A percentile compares a stretch with the other conserved stretches of the same genome.
Conservation (phyloP, 164 flowering plant genomes). For the Echeveria elegans region DNA sequence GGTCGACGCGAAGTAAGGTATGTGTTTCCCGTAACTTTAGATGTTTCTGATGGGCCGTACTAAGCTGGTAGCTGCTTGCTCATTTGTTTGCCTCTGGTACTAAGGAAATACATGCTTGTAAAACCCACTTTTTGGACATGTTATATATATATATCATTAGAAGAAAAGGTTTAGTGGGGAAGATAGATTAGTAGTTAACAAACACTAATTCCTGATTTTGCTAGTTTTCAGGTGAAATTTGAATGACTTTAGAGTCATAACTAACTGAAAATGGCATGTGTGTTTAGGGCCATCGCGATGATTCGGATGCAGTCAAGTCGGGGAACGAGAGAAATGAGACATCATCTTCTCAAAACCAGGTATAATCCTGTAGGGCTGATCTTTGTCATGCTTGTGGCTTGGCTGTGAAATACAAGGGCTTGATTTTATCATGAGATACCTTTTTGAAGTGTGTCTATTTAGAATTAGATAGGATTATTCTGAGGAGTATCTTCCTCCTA, state of each 20-base stretch:
- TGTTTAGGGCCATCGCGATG: slow-evolving; percentile 15
- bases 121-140: not conserved
- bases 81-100: no score
- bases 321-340: slow-evolving; percentile 23
- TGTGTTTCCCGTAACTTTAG: no score
- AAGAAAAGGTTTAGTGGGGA: no score
- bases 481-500: not conserved
- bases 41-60: no score
- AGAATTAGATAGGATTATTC: not conserved
- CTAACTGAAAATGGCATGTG: not conserved
- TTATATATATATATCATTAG: no score
- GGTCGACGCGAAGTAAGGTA: slow-evolving; percentile 34
- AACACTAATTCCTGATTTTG: not conserved
- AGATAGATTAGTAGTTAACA: no score
- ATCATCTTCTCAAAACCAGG: slow-evolving; percentile 14
- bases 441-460: not conserved
- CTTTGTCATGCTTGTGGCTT: no score
- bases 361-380: no score
- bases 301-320: slow-evolving; percentile 13
- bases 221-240: not conserved
- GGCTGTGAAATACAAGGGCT: no score
- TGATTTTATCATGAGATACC: not conserved
- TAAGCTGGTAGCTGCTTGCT: no score
- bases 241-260: no score
- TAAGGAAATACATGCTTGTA: not conserved